phyloP scores from a whole-genome alignment of 2,329 filamentous ascomycete genomes.

The Fragosphaeria purpurea region DNA sequence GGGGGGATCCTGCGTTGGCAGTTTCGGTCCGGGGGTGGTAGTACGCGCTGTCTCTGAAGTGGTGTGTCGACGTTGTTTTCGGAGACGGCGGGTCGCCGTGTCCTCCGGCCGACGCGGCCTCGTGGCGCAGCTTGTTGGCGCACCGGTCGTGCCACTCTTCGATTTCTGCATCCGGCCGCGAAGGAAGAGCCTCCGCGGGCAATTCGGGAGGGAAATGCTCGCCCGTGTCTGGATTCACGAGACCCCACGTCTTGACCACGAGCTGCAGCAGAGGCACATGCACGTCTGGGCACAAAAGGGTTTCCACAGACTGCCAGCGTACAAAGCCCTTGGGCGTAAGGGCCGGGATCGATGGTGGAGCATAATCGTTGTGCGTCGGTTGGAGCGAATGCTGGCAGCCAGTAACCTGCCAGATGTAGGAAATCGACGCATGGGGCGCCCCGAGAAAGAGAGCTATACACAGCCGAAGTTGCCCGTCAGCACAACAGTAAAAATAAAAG shows the following conservation, averaged over 20 bases:
- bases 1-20: neutral
- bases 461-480: neutral
- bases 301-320: constrained; percentile 86
- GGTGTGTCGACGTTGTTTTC: constrained; percentile 8
- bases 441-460: constrained; percentile 61
- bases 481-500: neutral
- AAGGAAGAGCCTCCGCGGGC: constrained; percentile 56
- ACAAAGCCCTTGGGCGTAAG: constrained; percentile 78
- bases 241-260: constrained; percentile 66
- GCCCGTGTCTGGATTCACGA: constrained; percentile 65
- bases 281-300: constrained; percentile 77
- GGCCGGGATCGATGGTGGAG: constrained; percentile 67
- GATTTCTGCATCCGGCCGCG: constrained; percentile 66
- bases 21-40: constrained; percentile 20
- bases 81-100: constrained; percentile 20
- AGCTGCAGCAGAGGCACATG: constrained; percentile 77
- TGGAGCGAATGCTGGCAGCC: constrained; percentile 86
- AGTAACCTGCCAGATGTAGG: constrained; percentile 84
- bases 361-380: constrained; percentile 62
- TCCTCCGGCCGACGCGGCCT: constrained; percentile 34
- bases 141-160: constrained; percentile 78
- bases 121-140: constrained; percentile 56
- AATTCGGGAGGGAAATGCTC: constrained; percentile 53
- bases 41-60: constrained; percentile 20
- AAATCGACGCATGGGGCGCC: constrained; percentile 63